Base-by-base conservation (phyloP, 306 rosid genomes). In the Bauhinia variegata region DNA sequence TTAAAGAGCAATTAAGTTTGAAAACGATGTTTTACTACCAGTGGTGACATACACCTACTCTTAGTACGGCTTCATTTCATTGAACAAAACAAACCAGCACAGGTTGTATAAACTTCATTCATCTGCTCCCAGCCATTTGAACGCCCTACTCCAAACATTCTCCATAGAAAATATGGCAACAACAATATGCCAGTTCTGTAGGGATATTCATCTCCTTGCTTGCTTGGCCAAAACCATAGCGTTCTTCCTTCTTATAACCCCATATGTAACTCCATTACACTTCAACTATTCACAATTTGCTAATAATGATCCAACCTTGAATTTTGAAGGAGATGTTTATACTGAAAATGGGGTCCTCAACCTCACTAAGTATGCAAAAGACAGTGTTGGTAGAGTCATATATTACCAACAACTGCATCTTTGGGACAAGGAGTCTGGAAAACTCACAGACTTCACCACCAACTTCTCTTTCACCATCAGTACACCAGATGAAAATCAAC, bases 391-490 rank as follows among this genome's bases (percentile, higher is more conserved):
- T 2, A 54, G 65, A 12, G 43, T 73, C 23, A 73, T 49, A 8
- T 54, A 54, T 12, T n/a, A 19, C 65, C 19, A 73, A 34, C 47
- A 8, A 2, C 13, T 73, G 6, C 59, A 64, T 19, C 59, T 73
- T 14, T 73, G 77, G 58, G 59, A 63, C 28, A 54, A 0, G 11
- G 39, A 46, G 3, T 42, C 71, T n/a, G 15, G 59, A 37, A 63
- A 63, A 48, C 12, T 74, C 57, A 31, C 79, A 4, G 76, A 75
- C 63, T 84, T 80, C 51, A 33, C 41, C 0, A 77, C 81, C 23
- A 43, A 46, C 34, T 80, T 84, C 76, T 23, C 69, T 30, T 79
- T 83, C 8, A 33, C 59, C 33, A 74, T 84, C 14, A 63, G 70
- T 49, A 51, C 79, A 3, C 31, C 39, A 23, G 59, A 70, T 5